Evolutionary conservation across 768 basidiomycete species (phyloP), one percentile per base, ranked within the genome.

Genomic region (Russula compacta): DNA sequence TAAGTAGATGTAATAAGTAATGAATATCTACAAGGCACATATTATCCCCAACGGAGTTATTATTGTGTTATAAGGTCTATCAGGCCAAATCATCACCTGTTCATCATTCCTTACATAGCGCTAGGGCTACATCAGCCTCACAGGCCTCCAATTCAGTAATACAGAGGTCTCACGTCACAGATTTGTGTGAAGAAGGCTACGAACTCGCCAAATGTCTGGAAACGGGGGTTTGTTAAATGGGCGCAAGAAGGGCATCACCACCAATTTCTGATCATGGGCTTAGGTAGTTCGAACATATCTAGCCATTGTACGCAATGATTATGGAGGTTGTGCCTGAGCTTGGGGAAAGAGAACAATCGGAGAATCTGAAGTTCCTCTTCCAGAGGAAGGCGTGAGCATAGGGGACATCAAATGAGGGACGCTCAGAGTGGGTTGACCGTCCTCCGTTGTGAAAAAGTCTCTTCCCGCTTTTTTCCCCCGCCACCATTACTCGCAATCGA

Each of bases 211-310:
- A 56, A 54, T 1, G 67, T 64, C 38, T 53, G 39, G 46, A 67
- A 66, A 11, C 12, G 58, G 12, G 66, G 66, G 2, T 64, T 29
- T 38, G 33, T 57, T 35, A 10, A 64, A 64, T 4, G 47, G 14
- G 29, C 58, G 62, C 15, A 67, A 32, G 24, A 48, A 64, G 24
- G 66, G 66, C 53, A 64, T 59, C 36, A 67, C 54, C 6, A 67
- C 46, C 17, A 63, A 42, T 15, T 59, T 53, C 29, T 42, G 53
- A 14, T 47, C 43, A 42, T 10, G 38, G 21, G 19, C 46, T 54
- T 46, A 42, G 51, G 17, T 5, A 52, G 29, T 38, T 44, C 35
- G n/a, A 65, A 44, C 4, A 15, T 12, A 3, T 61, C 58, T 5
- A 64, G 42, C 38, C 65, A 43, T 3, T n/a, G 63, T 6, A 55